Base-by-base conservation (phyloP, 331 rosid genomes). In the Arachis monticola region DNA sequence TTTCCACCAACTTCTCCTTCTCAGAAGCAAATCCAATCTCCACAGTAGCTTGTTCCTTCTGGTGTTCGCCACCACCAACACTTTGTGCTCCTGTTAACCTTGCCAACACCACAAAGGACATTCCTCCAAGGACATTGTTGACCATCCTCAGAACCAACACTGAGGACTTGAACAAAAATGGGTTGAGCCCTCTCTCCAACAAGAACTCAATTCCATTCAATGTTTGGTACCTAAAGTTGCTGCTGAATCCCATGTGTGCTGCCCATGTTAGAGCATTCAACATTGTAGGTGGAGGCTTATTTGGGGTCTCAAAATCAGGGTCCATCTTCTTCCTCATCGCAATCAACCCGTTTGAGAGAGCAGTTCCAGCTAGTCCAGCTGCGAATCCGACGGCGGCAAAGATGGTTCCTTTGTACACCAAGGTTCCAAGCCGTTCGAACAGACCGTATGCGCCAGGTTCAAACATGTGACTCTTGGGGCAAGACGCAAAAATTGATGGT, bases 401-500 rank as follows among this genome's bases (percentile, higher is more conserved):
- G 12, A 92, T 83, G 0, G 88, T 52, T 3, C 99, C 96, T 61
- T 95, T 95, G 50, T 87, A 95, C 1, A 90, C 88, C 3, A 92
- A 80, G 0, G 99, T 95, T 5, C 99, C 99, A 41, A 87, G 27
- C 7, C 98, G 82, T 1, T 85, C 73, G 9, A 87, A 3, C 6
- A 92, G 4, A 6, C 85, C 61, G 75, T 72, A 92, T 1, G 88
- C 69, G 10, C 98, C 99, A 2, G 97, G 89, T 35, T 95, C 98
- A 66, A 95, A 95, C 99, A 95, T 95, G 82, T 95, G 99, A 74
- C 99, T 89, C 10, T 81, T 75, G 51, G 98, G 98, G 64, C 96
- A 92, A 30, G 79, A 73, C 8, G 96, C 90, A 70, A 95, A 92
- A 41, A 95, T 77, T 0, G 85, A 80, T 0, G 97, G 98, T 3